Base-by-base conservation (phyloP, 2,329 filamentous ascomycete genomes). In the Alternaria tenuissima region DNA sequence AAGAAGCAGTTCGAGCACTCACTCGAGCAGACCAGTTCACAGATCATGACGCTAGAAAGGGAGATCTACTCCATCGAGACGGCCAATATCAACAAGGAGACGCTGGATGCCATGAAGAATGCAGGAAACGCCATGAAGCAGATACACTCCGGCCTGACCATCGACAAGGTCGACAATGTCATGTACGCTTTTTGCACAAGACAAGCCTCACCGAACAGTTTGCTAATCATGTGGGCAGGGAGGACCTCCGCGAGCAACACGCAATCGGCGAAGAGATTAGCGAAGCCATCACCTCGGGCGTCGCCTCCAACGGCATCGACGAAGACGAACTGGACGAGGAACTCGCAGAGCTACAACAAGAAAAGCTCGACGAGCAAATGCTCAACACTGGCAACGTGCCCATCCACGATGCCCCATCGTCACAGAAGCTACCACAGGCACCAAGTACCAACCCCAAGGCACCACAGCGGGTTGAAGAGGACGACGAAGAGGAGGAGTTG, bases 21-120 rank as follows among this genome's bases (percentile, higher is more conserved):
- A 57, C 87, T 97, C 60, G 93, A 97, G 69, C 94, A 97, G 81
- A 98, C 94, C 1, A 86, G 88, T 61, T 88, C 91, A 32, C 94
- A 98, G 81, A 96, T 98, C 75, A 88, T 89, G 72, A 96, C 95
- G 22, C 85, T 99, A 44, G 95, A 99, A 80, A 91, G 94, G 76
- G 93, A 99, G 79, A 96, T 98, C 76, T 95, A 95, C 79, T 90
- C 92, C 61, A 98, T 99, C 83, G 95, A 99, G 81, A 93, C 94
- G 48, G 95, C 95, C 63, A 99, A 98, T 79, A 97, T 99, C 84
- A 99, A 99, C 85, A 90, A 94, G 81, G 94, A 97, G 84, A 99
- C 95, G 12, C 85, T 98, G 66, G 87, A 90, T 69, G 94, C 94
- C 7, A 97, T 99, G 93, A 90, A 96, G 87, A 90, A 90, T 76